Evolutionary conservation across 768 basidiomycete species (phyloP).

Genomic region (Naematelia encephala): DNA sequence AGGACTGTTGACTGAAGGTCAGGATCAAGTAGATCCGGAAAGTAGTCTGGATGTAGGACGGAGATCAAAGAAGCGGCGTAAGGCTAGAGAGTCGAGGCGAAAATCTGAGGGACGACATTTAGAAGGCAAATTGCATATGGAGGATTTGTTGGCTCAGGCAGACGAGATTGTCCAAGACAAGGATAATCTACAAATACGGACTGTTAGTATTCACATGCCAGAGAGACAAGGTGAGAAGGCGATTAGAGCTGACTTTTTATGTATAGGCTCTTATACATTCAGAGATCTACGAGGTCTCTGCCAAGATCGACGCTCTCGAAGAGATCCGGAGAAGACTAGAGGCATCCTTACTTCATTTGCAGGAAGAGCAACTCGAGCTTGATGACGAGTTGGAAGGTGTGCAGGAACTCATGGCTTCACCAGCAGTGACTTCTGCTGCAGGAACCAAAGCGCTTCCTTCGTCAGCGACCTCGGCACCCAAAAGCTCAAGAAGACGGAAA

Average conservation of each 20-base stretch:
- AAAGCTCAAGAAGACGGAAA: conserved; percentile 68
- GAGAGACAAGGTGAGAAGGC: conserved; percentile 10
- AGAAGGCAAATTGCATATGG: conserved; percentile 69
- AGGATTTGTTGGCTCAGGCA: conserved; percentile 78
- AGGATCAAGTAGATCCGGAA: conserved; percentile 52
- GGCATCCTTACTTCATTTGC: conserved; percentile 74
- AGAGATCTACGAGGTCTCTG: conserved; percentile 83
- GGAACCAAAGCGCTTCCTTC: conserved; percentile 51
- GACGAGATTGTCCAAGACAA: conserved; percentile 86
- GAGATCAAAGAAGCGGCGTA: conserved; percentile 50
- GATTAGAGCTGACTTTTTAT: conserved; percentile 11
- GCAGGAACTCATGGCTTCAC: conserved; percentile 65
- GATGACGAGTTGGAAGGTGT: conserved; percentile 93
- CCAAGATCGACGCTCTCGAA: conserved; percentile 83
- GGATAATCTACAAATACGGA: conserved; percentile 83
- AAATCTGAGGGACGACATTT: conserved; percentile 52
- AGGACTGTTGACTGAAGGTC: conserved; percentile 62
- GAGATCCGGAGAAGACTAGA: conserved; percentile 74
- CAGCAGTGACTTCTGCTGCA: conserved; percentile 36
- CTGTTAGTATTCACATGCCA: conserved; percentile 57
- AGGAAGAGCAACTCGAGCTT: conserved; percentile 94
- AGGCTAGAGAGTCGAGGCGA: conserved; percentile 53
- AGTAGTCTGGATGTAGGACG: conserved; percentile 59
- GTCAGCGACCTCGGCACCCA: conserved; percentile 54
- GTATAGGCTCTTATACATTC: conserved; percentile 72